These are phyloP conservation scores for Trichomonas gallinae DNA, from an alignment of 208 protist genomes.

Conservation along the genomic window DNA sequence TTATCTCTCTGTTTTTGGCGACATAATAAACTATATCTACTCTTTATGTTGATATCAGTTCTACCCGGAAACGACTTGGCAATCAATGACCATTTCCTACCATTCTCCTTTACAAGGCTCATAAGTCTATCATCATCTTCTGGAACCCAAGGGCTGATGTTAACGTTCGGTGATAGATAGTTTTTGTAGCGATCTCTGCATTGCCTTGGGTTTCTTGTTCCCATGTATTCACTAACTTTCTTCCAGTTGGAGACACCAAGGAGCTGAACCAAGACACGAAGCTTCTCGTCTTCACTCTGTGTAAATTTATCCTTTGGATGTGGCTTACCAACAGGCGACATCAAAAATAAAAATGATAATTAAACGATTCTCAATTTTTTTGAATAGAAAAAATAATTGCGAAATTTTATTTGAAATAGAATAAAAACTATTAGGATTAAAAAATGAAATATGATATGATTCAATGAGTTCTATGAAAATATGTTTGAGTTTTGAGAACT, in stretches of 20 bases:
- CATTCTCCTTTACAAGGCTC: background rate
- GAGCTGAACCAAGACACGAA: background rate
- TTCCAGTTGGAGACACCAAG: background rate
- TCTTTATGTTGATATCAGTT: background rate
- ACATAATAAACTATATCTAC: background rate
- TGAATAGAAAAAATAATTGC: too few relatives aligned
- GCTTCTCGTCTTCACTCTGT: background rate
- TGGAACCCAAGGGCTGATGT: background rate
- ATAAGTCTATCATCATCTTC: background rate
- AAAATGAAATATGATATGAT: too few relatives aligned
- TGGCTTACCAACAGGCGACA: background rate
- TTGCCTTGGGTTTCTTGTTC: background rate
- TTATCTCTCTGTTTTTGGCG: background rate
- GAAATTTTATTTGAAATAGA: too few relatives aligned
- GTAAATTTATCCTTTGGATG: background rate
- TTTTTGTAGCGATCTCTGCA: background rate
- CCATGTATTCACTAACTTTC: background rate
- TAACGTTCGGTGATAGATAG: background rate
- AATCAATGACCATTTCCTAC: background rate
- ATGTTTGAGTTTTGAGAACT: too few relatives aligned
- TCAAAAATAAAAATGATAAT: background rate
- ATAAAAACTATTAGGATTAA: too few relatives aligned
- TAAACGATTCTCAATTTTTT: too few relatives aligned
- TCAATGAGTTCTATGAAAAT: too few relatives aligned
- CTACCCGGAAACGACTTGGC: background rate